These are phyloP conservation scores for Penstemon barbatus DNA, from an alignment of 257 asterid species.

Conservation along the genomic window DNA sequence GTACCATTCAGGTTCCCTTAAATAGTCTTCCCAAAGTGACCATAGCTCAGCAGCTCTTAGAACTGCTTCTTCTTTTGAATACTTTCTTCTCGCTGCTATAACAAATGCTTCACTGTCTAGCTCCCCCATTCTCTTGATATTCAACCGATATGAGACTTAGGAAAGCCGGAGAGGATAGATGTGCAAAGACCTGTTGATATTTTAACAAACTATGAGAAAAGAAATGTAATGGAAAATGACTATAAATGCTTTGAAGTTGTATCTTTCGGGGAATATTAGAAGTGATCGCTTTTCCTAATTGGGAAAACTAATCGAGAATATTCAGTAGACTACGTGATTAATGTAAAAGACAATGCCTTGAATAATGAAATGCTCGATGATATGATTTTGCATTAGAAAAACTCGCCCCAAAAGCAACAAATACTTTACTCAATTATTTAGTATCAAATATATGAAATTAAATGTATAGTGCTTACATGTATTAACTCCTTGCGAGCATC, in stretches of 20 bases:
- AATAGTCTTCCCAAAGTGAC: constrained; percentile 72
- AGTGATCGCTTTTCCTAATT: too few species aligned
- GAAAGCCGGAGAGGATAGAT: constrained; percentile 28
- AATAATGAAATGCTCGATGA: background rate
- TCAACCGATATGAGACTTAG: constrained; percentile 46
- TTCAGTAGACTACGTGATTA: background rate
- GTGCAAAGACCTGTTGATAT: constrained; percentile 50
- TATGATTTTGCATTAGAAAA: background rate
- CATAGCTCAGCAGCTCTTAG: constrained; percentile 63
- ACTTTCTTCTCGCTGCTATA: constrained; percentile 56
- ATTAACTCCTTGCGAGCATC: constrained; percentile 78
- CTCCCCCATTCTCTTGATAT: constrained; percentile 74
- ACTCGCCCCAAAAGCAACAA: background rate
- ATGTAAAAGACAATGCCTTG: background rate
- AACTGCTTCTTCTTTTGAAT: constrained; percentile 51
- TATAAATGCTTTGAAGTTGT: background rate
- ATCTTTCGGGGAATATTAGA: too few species aligned
- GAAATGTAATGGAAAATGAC: background rate
- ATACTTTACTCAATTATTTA: too few species aligned
- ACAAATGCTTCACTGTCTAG: constrained; percentile 69
- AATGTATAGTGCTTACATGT: constrained; percentile 43
- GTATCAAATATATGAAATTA: background rate
- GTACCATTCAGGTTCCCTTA: constrained; percentile 77
- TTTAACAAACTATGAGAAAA: background rate
- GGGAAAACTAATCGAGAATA: too few species aligned